A percentile compares a stretch with the other conserved stretches of the same genome.
These are phyloP conservation scores for Coemansia sp. DNA, from an alignment of 192 early-diverging fungal genomes.

Conservation along the genomic window DNA sequence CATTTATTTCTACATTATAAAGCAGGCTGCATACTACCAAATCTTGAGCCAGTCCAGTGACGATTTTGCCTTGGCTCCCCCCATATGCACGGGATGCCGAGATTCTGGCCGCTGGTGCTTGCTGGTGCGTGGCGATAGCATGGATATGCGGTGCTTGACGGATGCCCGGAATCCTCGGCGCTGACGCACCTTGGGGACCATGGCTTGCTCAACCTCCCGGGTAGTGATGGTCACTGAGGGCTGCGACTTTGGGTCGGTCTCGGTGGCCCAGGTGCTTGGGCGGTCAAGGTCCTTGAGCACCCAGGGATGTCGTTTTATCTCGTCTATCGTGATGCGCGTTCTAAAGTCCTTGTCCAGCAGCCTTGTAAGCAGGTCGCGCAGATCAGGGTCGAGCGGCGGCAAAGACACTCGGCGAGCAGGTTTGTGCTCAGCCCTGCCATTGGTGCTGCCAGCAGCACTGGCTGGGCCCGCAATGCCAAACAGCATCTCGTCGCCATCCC, in stretches of 20 bases:
- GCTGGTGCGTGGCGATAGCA: conserved; percentile 30
- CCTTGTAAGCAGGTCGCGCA: conserved; percentile 70
- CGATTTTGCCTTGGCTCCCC: conserved; percentile 45
- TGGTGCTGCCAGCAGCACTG: conserved; percentile 17
- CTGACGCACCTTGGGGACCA: conserved; percentile 46
- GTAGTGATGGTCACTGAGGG: conserved; percentile 73
- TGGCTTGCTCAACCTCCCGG: conserved; percentile 69
- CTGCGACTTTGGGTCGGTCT: conserved; percentile 71
- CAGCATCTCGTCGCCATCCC: conserved; percentile 2
- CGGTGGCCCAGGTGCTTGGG: conserved; percentile 68
- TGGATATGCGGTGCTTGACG: conserved; percentile 45
- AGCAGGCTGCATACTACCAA: conserved; percentile 17
- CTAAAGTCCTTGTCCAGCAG: conserved; percentile 86
- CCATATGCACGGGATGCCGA: conserved; percentile 7
- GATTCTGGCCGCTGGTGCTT: conserved; percentile 8
- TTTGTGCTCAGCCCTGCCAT: background rate
- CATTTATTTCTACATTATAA: too few species aligned
- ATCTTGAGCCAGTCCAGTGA: conserved; percentile 54
- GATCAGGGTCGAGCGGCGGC: conserved; percentile 53
- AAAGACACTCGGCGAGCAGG: conserved; percentile 14
- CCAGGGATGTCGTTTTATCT: conserved; percentile 94
- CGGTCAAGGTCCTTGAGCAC: conserved; percentile 67
- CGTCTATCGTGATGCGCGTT: conserved; percentile 78
- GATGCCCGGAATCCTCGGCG: conserved; percentile 45
- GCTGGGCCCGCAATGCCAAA: conserved; percentile 2